Conservation (phyloP, 78 protist genomes). For the Pigoraptor vietnamica region DNA sequence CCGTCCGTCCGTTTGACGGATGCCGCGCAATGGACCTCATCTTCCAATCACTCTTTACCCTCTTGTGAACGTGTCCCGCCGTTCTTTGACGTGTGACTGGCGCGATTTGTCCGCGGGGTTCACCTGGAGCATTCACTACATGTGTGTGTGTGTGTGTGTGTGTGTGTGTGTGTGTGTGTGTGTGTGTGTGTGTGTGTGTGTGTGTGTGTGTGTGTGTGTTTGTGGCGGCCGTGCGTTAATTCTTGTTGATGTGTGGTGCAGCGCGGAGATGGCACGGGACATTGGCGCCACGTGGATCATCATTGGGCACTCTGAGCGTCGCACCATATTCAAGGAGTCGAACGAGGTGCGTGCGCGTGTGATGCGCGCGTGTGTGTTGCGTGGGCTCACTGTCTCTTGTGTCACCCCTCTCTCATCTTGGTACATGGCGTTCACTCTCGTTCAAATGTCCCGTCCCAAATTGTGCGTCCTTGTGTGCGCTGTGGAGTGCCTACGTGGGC, state of each 20-base stretch:
- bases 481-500: not conserved
- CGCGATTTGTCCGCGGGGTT: too few species aligned
- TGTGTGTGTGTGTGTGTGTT: too few species aligned
- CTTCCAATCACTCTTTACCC: not conserved
- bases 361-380: not conserved
- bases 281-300: slow-evolving; percentile 80
- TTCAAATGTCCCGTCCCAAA: not conserved
- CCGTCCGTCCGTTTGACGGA: not conserved
- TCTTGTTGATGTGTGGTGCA: not conserved
- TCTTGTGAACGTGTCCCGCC: too few species aligned
- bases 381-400: not conserved
- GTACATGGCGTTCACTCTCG: too few species aligned
- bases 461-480: not conserved
- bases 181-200: too few species aligned
- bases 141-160: too few species aligned
- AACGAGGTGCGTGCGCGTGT: slow-evolving; percentile 33
- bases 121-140: too few species aligned
- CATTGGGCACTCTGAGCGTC: slow-evolving; percentile 97
- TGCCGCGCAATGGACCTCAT: not conserved
- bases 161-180: too few species aligned
- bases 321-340: slow-evolving; percentile 83
- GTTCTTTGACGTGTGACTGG: too few species aligned
- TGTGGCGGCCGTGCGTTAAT: too few species aligned
- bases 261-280: slow-evolving; percentile 36
- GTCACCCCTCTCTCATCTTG: too few species aligned